Conservation (phyloP, 2,329 filamentous ascomycete species). For the Fusarium miscanthi region DNA sequence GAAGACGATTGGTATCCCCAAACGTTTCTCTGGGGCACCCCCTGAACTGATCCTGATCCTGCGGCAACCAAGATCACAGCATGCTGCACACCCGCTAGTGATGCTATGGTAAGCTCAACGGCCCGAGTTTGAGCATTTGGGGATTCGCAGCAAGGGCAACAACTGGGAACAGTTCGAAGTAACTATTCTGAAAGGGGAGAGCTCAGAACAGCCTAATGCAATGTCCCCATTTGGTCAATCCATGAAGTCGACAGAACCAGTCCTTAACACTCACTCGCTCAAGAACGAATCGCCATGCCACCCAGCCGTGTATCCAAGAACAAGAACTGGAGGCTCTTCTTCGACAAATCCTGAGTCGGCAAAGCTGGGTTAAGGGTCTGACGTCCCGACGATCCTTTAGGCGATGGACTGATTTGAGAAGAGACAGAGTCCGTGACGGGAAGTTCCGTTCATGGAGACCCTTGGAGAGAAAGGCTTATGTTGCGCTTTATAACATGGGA, state of each 20-base stretch:
- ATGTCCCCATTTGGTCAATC: conserved; percentile 14
- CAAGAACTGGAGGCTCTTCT: conserved; percentile 23
- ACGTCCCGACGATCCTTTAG: conserved; percentile 40
- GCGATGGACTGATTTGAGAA: conserved; percentile 37
- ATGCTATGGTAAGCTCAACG: conserved; percentile 28
- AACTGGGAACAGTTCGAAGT: conserved; percentile 23
- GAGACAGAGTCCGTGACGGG: conserved; percentile 22
- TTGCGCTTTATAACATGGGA: conserved; percentile 38
- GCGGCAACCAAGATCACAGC: conserved; percentile 38
- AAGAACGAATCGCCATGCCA: conserved; percentile 21
- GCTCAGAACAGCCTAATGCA: conserved; percentile 26
- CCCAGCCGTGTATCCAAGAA: conserved; percentile 19
- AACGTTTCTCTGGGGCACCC: conserved; percentile 20
- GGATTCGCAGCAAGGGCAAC: conserved; percentile 16
- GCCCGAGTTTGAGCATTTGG: conserved; percentile 32
- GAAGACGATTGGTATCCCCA: conserved; percentile 9
- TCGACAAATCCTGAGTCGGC: conserved; percentile 35
- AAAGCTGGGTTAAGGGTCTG: conserved; percentile 39
- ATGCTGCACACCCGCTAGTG: conserved; percentile 22
- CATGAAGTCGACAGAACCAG: conserved; percentile 17
- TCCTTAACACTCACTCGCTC: conserved; percentile 19
- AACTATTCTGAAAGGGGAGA: conserved; percentile 31
- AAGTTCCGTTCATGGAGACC: conserved; percentile 34
- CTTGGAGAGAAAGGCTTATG: conserved; percentile 30
- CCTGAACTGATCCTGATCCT: conserved; percentile 30